Evolutionary conservation across 441 rosid species (phyloP).

Genomic region (Populus hybrid): DNA sequence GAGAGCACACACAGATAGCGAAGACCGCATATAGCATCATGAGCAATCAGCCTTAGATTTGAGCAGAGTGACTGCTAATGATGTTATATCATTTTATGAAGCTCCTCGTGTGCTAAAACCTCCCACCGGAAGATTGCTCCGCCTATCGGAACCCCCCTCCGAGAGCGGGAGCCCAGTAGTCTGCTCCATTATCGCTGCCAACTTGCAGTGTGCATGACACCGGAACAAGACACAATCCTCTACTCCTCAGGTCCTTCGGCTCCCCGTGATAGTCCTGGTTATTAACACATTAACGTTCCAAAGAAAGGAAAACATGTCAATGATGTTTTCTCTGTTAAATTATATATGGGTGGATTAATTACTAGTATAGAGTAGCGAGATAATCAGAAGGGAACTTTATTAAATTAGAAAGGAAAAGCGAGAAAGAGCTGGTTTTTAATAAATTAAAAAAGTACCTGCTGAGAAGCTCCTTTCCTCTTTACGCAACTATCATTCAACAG

Average conservation of each 20-base stretch:
- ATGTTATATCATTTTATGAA: constrained; percentile 60
- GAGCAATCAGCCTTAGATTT: constrained; percentile 87
- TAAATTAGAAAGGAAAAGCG: not conserved
- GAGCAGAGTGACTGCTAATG: constrained; percentile 90
- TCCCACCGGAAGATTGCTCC: not conserved
- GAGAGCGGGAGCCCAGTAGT: constrained; percentile 79
- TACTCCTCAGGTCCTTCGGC: constrained; percentile 59
- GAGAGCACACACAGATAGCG: constrained; percentile 6
- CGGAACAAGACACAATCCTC: constrained; percentile 90
- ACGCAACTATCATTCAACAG: constrained; percentile 62
- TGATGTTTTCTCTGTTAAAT: not conserved
- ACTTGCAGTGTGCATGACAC: constrained; percentile 80
- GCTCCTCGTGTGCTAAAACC: constrained; percentile 15
- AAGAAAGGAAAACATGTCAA: not conserved
- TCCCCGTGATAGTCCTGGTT: constrained; percentile 41
- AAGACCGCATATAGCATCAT: constrained; percentile 61
- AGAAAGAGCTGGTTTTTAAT: not conserved
- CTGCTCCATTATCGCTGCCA: constrained; percentile 84
- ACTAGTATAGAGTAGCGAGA: not conserved
- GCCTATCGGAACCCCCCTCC: constrained; percentile 55
- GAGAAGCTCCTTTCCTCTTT: constrained; percentile 61
- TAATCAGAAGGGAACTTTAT: not conserved
- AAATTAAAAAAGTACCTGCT: constrained; percentile 25
- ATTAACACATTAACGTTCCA: not conserved
- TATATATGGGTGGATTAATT: not conserved